Evolutionary conservation across 139 green algal genomes (phyloP).

Genomic region (Asterochloris erici): DNA sequence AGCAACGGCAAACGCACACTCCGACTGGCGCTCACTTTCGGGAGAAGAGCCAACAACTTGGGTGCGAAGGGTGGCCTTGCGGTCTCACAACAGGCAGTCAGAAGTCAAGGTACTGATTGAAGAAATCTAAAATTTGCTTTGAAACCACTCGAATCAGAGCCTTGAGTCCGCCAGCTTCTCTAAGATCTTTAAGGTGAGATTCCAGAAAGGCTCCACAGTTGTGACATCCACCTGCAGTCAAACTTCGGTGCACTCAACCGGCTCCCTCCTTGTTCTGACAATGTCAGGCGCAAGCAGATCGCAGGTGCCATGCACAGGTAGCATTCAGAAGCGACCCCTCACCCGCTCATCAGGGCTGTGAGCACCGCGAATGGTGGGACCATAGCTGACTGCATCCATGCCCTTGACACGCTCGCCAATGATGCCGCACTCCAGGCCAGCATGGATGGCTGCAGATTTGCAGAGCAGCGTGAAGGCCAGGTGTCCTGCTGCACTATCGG

Average conservation of each 20-base stretch:
- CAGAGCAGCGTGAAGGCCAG: conserved; percentile 6
- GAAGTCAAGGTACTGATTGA: not conserved
- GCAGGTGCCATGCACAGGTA: not conserved
- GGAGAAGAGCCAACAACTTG: too few relatives aligned
- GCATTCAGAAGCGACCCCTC: not conserved
- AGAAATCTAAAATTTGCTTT: not conserved
- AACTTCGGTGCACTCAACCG: not conserved
- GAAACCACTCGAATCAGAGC: not conserved
- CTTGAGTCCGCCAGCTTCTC: conserved; percentile 34
- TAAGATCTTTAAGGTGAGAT: conserved; percentile 52
- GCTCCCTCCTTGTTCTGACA: not conserved
- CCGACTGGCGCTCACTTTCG: too few relatives aligned
- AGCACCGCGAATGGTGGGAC: conserved; percentile 71
- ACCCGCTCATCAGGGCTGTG: conserved; percentile 71
- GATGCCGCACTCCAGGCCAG: conserved; percentile 78
- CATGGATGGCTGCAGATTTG: conserved; percentile 51
- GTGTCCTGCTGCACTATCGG: conserved; percentile 18
- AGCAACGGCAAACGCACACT: too few relatives aligned
- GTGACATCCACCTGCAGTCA: conserved; percentile 27
- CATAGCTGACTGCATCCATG: conserved; percentile 65
- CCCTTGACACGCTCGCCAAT: conserved; percentile 65
- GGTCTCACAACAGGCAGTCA: too few relatives aligned
- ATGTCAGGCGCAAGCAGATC: not conserved
- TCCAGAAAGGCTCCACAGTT: conserved; percentile 64
- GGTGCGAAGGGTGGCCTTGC: too few relatives aligned